Evolutionary conservation across 169 alveolate species (phyloP).

Genomic region (Theileria orientalis): DNA sequence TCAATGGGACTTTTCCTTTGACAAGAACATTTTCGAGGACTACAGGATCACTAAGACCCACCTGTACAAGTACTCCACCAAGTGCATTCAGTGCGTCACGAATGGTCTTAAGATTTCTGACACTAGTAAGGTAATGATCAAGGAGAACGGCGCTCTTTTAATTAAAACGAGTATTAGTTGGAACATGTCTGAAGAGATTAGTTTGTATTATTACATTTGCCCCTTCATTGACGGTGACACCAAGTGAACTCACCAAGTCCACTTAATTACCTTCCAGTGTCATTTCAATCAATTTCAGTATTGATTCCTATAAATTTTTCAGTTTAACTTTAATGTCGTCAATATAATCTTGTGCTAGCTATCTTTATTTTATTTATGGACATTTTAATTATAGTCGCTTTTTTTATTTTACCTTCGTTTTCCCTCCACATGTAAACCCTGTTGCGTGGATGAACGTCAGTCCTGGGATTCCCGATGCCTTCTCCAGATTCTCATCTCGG

Average conservation of each 20-base stretch:
- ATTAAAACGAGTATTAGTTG: conserved; percentile 43
- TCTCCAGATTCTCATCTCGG: conserved; percentile 60
- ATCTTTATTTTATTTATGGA: conserved; percentile 38
- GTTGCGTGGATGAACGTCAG: conserved; percentile 74
- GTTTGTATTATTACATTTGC: conserved; percentile 56
- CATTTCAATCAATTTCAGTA: conserved; percentile 35
- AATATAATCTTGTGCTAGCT: too few species aligned
- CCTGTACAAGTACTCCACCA: conserved; percentile 50
- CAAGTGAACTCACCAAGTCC: background rate
- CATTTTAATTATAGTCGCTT: too few species aligned
- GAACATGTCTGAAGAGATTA: conserved; percentile 46
- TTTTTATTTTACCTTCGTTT: conserved; percentile 59
- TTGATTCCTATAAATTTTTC: conserved; percentile 40
- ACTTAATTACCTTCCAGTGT: conserved; percentile 25
- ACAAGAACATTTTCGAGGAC: conserved; percentile 55
- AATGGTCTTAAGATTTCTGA: conserved; percentile 60
- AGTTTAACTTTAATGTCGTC: conserved; percentile 43
- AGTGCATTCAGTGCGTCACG: conserved; percentile 56
- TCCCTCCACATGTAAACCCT: conserved; percentile 79
- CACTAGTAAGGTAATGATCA: conserved; percentile 30
- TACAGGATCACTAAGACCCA: conserved; percentile 34
- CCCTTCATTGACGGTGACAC: conserved; percentile 44
- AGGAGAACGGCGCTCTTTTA: conserved; percentile 62
- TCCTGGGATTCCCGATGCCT: conserved; percentile 69
- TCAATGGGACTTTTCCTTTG: conserved; percentile 66